Evolutionary conservation across 495 filamentous ascomycete genomes (phyloP).

Genomic region (Aspergillus taichungensis): DNA sequence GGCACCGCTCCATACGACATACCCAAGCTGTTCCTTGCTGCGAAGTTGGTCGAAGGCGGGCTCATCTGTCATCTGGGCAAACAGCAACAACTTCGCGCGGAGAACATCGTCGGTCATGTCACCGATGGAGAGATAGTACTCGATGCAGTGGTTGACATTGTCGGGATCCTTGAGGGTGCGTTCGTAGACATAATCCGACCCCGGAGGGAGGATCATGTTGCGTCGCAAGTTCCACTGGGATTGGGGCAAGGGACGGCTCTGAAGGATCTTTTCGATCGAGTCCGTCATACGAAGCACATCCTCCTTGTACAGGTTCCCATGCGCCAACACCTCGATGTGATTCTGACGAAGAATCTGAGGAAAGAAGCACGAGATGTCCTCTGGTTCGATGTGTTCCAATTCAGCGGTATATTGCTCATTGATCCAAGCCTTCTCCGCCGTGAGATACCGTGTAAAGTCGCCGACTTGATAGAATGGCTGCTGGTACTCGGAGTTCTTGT

Average conservation of each 20-base stretch:
- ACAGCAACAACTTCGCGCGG: conserved; percentile 67
- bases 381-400: conserved; percentile 59
- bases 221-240: conserved; percentile 74
- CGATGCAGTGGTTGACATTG: conserved; percentile 96
- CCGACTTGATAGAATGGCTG: conserved; percentile 86
- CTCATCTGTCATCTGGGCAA: conserved; percentile 90
- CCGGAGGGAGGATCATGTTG: conserved; percentile 67
- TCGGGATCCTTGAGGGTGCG: conserved; percentile 74
- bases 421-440: conserved; percentile 64
- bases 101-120: conserved; percentile 56
- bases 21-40: conserved; percentile 96
- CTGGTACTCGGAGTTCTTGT: conserved; percentile 78
- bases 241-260: conserved; percentile 63
- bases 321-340: conserved; percentile 79
- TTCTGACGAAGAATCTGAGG: conserved; percentile 73
- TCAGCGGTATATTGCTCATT: conserved; percentile 77
- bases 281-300: conserved; percentile 83
- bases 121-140: conserved; percentile 79
- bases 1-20: conserved; percentile 82
- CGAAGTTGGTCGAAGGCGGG: conserved; percentile 88
- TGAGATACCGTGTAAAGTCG: conserved; percentile 76
- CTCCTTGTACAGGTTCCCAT: conserved; percentile 94
- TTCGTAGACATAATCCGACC: conserved; percentile 74
- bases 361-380: conserved; percentile 69
- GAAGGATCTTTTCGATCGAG: conserved; percentile 69